Conservation (phyloP, 2,329 filamentous ascomycete genomes). For the Penicillium sclerotiorum region DNA sequence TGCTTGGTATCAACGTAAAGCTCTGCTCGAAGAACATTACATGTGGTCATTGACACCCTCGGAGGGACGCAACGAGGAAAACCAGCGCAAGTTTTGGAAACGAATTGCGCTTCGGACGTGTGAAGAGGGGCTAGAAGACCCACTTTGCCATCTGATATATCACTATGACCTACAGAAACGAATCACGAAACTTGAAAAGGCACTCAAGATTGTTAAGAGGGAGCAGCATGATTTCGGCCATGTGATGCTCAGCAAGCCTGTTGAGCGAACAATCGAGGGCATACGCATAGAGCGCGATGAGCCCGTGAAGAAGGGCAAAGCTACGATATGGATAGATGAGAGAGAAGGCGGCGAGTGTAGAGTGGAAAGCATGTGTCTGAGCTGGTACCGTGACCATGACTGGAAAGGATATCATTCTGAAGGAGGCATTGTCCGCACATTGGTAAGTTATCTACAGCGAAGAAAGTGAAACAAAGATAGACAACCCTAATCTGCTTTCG, state of each 20-base stretch:
- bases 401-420: constrained; percentile 97
- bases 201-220: constrained; percentile 77
- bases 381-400: constrained; percentile 76
- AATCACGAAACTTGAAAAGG: constrained; percentile 85
- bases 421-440: constrained; percentile 85
- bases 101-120: constrained; percentile 76
- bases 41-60: constrained; percentile 67
- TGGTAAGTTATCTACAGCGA: constrained; percentile 47
- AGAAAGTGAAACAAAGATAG: no score
- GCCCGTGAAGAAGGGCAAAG: constrained; percentile 40
- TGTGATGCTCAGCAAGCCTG: constrained; percentile 73
- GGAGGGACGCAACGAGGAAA: constrained; percentile 54
- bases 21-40: constrained; percentile 92
- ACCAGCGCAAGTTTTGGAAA: constrained; percentile 82
- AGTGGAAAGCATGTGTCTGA: constrained; percentile 93
- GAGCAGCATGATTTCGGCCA: constrained; percentile 93
- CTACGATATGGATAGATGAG: constrained; percentile 86
- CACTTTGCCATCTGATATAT: constrained; percentile 85
- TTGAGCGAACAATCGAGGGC: constrained; percentile 75
- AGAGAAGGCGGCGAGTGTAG: constrained; percentile 72
- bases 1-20: constrained; percentile 94
- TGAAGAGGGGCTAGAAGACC: constrained; percentile 82
- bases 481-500: no score
- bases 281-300: constrained; percentile 71
- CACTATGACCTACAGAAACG: constrained; percentile 95